These are phyloP conservation scores for Sonneratia alba DNA, from an alignment of 345 rosid genomes.

Conservation along the genomic window DNA sequence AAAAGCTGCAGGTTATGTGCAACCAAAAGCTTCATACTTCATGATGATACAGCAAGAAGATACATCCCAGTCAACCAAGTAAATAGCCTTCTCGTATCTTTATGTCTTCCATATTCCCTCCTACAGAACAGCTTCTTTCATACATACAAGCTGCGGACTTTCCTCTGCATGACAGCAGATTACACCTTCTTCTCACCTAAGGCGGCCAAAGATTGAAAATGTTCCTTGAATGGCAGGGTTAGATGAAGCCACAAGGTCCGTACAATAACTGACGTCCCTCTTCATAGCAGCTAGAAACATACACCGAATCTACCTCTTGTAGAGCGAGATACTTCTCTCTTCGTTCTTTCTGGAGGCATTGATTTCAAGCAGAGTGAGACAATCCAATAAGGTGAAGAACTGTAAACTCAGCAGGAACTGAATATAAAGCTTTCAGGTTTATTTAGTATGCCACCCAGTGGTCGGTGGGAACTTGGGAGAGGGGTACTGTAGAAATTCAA, in stretches of 20 bases:
- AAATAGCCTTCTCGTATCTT: background rate
- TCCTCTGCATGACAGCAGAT: background rate
- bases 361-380: background rate
- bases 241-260: background rate
- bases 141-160: background rate
- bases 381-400: background rate
- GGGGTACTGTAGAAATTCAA: too few species aligned
- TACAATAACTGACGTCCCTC: too few species aligned
- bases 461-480: too few species aligned
- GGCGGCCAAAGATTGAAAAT: background rate
- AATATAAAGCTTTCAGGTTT: background rate
- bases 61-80: too few species aligned
- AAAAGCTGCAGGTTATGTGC: too few species aligned
- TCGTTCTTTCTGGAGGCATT: slow-evolving; percentile 64
- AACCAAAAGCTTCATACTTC: too few species aligned
- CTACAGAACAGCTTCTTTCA: background rate
- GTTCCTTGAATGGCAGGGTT: background rate
- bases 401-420: background rate
- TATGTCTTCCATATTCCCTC: background rate
- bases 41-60: too few species aligned
- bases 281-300: background rate
- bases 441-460: slow-evolving; percentile 39
- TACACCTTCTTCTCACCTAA: too few species aligned
- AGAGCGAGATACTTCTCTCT: slow-evolving; percentile 90
- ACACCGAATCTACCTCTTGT: slow-evolving; percentile 41